These are phyloP conservation scores for Myxozyma lipomycoides DNA, from an alignment of 805 yeast species.

Conservation along the genomic window DNA sequence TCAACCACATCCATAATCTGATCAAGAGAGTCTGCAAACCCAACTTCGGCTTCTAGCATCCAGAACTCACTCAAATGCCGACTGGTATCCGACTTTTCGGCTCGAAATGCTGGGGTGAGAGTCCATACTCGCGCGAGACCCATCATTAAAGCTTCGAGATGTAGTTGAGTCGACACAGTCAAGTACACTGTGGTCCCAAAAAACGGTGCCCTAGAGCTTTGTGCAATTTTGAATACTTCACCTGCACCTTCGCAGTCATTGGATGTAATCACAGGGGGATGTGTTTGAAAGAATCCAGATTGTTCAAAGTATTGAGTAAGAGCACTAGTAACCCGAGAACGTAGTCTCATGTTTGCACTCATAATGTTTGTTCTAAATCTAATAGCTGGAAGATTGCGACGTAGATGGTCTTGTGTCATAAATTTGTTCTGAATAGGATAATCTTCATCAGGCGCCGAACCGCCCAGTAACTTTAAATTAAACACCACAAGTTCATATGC, in stretches of 20 bases:
- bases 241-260: slow-evolving; percentile 99
- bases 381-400: slow-evolving; percentile 63
- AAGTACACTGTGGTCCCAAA: slow-evolving; percentile 66
- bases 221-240: slow-evolving; percentile 65
- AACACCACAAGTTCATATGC: slow-evolving; percentile 47
- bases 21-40: slow-evolving; percentile 53
- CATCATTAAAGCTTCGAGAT: slow-evolving; percentile 72
- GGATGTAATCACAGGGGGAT: slow-evolving; percentile 82
- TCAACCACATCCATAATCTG: slow-evolving; percentile 68
- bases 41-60: slow-evolving; percentile 93
- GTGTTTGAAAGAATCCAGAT: slow-evolving; percentile 61
- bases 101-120: slow-evolving; percentile 86
- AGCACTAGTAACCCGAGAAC: slow-evolving; percentile 61
- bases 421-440: slow-evolving; percentile 84
- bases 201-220: slow-evolving; percentile 40
- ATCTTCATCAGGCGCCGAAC: slow-evolving; percentile 41
- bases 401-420: slow-evolving; percentile 60
- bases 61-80: slow-evolving; percentile 93
- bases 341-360: slow-evolving; percentile 62
- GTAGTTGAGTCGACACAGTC: slow-evolving; percentile 90
- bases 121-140: slow-evolving; percentile 84
- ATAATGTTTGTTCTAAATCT: slow-evolving; percentile 70
- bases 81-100: slow-evolving; percentile 86
- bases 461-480: slow-evolving; percentile 52
- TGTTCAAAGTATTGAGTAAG: slow-evolving; percentile 53